Base-by-base conservation (phyloP, 106 monocot genomes). In the Gastrodia elata region DNA sequence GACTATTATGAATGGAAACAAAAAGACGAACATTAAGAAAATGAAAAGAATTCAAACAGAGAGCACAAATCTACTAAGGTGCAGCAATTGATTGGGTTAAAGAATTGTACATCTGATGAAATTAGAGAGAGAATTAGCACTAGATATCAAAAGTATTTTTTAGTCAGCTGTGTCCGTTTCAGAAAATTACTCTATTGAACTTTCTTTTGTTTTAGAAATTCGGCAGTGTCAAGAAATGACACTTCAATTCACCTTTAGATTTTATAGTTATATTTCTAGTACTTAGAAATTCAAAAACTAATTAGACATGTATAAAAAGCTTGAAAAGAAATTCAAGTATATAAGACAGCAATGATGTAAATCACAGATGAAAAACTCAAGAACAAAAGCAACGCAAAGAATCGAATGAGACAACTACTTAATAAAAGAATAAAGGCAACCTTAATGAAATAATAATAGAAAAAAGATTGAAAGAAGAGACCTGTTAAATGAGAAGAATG, bases 1-100 rank as follows among this genome's bases (percentile, higher is more conserved):
- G 97, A 79, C 97, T 98, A 70, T 84, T 68, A 43, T 64, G 74
- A n/a, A 76, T 39, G 67, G 72, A 61, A 61, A 61, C 28, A 28
- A 33, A 38, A 39, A 82, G 24, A 71, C 55, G 27, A 67, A 38
- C 40, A 76, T 78, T 57, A 76, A 71, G 74, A 68, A 73, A 28
- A 42, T 56, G 9, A 68, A 38, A 77, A 2, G 44, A 72, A 35
- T 34, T 9, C 41, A 57, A 74, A 10, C 9, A 18, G 22, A 39
- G 9, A 20, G 3, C 8, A 37, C 26, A 40, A 16, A 41, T 69
- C 33, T 16, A 37, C 33, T 37, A 20, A 30, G 20, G 32, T 30
- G 30, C 1, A n/a, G 18, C 38, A 20, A 38, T 38, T 22, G 20
- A 36, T 11, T 9, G 18, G 38, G 37, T 36, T 6, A 67, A 34